Conservation (phyloP, 768 basidiomycete genomes). For the Chalciporus piperatus region DNA sequence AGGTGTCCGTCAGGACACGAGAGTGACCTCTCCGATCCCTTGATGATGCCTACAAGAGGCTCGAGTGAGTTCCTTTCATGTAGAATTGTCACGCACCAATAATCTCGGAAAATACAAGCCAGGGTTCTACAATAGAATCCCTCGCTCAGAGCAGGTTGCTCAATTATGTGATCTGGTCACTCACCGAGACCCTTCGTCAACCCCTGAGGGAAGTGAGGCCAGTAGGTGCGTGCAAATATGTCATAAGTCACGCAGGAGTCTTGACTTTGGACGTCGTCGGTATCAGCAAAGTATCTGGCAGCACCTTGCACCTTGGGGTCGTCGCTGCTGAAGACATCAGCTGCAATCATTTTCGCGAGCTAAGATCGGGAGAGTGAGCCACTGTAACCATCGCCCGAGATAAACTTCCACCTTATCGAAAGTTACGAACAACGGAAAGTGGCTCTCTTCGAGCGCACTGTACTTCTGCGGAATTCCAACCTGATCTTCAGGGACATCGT, state of each 20-base stretch:
- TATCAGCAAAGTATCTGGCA: slow-evolving; percentile 14
- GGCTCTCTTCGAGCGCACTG: slow-evolving; percentile 51
- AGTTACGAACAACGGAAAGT: slow-evolving; percentile 72
- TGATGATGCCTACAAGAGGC: slow-evolving; percentile 48
- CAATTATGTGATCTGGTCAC: neutral
- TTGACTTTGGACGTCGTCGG: slow-evolving; percentile 13
- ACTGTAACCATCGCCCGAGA: neutral
- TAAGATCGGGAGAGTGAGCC: slow-evolving; percentile 1
- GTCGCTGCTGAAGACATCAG: slow-evolving; percentile 15
- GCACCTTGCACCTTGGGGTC: slow-evolving; percentile 1
- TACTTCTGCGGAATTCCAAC: slow-evolving; percentile 42
- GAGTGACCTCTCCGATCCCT: slow-evolving; percentile 61
- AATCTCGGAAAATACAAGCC: slow-evolving; percentile 62
- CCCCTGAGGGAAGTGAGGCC: slow-evolving; percentile 54
- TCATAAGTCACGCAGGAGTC: slow-evolving; percentile 42
- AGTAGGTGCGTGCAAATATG: slow-evolving; percentile 50
- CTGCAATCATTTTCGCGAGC: slow-evolving; percentile 27
- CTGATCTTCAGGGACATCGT: slow-evolving; percentile 35
- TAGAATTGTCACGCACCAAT: slow-evolving; percentile 44
- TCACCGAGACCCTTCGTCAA: slow-evolving; percentile 54
- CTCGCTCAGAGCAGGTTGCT: neutral
- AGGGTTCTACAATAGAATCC: slow-evolving; percentile 43
- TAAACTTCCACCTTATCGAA: slow-evolving; percentile 50
- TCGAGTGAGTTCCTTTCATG: neutral
- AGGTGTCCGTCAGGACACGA: slow-evolving; percentile 37